Evolutionary conservation across 73 alveolate species (phyloP).

Genomic region (Stentor roeselii): DNA sequence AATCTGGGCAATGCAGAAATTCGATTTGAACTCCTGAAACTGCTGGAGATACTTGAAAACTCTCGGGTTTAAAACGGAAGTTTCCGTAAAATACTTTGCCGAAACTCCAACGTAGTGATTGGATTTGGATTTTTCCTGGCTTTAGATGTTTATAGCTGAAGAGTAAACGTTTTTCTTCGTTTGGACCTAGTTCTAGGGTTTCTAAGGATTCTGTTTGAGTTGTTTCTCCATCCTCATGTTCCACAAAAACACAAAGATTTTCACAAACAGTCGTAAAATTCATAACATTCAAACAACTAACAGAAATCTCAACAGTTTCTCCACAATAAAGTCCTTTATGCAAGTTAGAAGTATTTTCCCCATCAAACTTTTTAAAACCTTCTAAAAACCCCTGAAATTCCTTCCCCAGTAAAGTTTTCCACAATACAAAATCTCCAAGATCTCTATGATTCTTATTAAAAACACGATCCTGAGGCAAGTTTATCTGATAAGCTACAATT

Average conservation of each 20-base stretch:
- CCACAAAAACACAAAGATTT: background rate
- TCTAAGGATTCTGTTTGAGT: background rate
- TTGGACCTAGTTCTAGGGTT: background rate
- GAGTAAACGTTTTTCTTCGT: background rate
- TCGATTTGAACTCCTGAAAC: background rate
- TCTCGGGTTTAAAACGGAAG: background rate
- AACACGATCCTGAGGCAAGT: slow-evolving; percentile 10
- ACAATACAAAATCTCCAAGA: background rate
- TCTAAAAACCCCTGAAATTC: background rate
- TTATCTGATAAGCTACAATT: background rate
- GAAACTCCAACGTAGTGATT: background rate
- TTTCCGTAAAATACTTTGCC: background rate
- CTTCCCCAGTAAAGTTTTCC: background rate
- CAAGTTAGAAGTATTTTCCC: background rate
- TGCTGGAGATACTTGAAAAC: background rate
- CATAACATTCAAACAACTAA: background rate
- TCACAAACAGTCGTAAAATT: background rate
- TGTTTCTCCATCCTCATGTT: background rate
- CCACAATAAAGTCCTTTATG: background rate
- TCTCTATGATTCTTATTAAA: background rate
- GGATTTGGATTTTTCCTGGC: slow-evolving; percentile 20
- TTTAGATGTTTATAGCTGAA: background rate
- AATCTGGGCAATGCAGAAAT: background rate
- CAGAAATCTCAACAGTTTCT: background rate
- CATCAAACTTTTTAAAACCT: background rate